Percentiles rank a stretch among this genome's conserved stretches.
Conservation (phyloP, 192 early-diverging fungal genomes). For the Backusella macrospora region DNA sequence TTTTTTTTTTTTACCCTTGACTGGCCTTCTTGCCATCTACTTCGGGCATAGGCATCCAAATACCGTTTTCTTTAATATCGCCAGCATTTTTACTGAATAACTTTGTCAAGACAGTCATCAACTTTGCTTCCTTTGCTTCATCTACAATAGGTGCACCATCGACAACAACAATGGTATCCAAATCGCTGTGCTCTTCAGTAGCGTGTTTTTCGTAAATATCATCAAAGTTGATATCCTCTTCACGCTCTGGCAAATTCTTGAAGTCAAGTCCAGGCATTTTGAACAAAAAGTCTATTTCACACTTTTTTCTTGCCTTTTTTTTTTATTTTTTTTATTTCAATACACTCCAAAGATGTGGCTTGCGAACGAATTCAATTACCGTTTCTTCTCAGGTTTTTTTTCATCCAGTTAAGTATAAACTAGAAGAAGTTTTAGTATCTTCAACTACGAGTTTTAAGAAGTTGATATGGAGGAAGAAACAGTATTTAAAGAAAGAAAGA, state of each 20-base stretch:
- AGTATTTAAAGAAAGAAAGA: too few relatives aligned
- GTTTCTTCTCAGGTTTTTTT: background rate
- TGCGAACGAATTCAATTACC: background rate
- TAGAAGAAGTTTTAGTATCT: background rate
- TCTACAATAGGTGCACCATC: conserved; percentile 93
- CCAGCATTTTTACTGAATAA: conserved; percentile 77
- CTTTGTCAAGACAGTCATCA: conserved; percentile 72
- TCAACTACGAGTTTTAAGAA: too few relatives aligned
- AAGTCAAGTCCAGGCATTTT: conserved; percentile 48
- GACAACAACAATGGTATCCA: conserved; percentile 85
- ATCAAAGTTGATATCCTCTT: conserved; percentile 86
- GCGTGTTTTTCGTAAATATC: conserved; percentile 83
- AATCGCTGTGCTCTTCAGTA: conserved; percentile 69
- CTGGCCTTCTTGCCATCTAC: conserved; percentile 56
- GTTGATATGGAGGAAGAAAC: too few relatives aligned
- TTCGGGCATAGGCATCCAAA: conserved; percentile 86
- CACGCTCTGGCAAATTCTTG: conserved; percentile 64
- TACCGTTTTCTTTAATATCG: conserved; percentile 78
- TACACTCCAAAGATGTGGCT: conserved; percentile 1
- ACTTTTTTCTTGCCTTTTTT: background rate
- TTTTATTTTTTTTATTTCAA: background rate
- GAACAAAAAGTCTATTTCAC: conserved; percentile 5
- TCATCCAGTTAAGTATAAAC: background rate
- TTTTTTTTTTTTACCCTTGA: background rate
- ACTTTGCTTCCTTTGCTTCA: conserved; percentile 81